Evolutionary conservation across 225 moss, liverwort and hornwort species (phyloP).

Genomic region (Asterella californica): DNA sequence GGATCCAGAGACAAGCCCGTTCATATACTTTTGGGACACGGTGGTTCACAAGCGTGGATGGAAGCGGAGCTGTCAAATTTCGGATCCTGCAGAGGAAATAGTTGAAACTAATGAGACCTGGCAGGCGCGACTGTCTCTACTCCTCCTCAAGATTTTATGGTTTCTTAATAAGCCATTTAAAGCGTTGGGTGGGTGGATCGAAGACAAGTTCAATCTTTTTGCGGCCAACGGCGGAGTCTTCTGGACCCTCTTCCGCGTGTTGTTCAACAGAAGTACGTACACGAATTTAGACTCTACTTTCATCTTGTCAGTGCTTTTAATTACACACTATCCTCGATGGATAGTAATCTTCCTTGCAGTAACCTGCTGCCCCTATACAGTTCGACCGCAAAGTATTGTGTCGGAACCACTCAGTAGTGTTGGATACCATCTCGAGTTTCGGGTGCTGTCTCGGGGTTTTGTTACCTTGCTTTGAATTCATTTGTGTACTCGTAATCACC

Average conservation of each 20-base stretch:
- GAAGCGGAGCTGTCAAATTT: slow-evolving; percentile 4
- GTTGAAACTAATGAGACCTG: neutral
- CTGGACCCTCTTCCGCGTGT: neutral
- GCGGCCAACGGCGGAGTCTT: slow-evolving; percentile 9
- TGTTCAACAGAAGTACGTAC: neutral
- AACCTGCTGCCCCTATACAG: neutral
- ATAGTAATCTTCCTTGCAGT: neutral
- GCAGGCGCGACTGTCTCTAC: slow-evolving; percentile 7
- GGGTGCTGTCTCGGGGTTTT: too few species aligned
- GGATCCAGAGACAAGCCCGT: slow-evolving; percentile 6
- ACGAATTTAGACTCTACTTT: too few species aligned
- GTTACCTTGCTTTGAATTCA: too few species aligned
- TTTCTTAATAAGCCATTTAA: neutral
- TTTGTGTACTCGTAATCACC: too few species aligned
- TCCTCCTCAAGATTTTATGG: slow-evolving; percentile 10
- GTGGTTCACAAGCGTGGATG: neutral
- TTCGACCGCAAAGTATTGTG: neutral
- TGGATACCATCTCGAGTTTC: too few species aligned
- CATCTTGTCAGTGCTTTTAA: neutral
- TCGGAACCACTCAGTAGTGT: neutral
- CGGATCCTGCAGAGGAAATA: neutral
- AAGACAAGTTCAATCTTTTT: slow-evolving; percentile 3
- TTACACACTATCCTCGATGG: neutral
- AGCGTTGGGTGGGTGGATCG: neutral
- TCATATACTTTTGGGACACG: neutral